These are phyloP conservation scores for Pholiota conissans DNA, from an alignment of 768 basidiomycete species.

Conservation along the genomic window DNA sequence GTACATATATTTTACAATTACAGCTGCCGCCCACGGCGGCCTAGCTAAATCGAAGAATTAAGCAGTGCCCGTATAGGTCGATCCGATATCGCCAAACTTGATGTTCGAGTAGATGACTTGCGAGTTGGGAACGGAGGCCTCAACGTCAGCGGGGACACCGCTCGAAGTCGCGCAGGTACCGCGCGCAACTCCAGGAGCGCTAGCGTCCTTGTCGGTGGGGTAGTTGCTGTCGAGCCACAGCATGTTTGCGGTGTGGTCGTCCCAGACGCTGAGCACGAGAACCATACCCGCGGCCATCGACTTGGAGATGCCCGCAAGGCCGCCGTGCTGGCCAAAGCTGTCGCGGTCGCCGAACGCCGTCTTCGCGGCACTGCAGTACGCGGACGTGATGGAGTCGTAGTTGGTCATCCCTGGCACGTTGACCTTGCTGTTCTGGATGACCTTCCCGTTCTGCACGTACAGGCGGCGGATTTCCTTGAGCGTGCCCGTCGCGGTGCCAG, in stretches of 20 bases:
- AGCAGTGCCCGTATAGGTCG: slow-evolving; percentile 8
- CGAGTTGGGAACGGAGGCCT: slow-evolving; percentile 10
- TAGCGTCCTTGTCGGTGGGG: slow-evolving; percentile 22
- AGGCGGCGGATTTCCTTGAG: slow-evolving; percentile 21
- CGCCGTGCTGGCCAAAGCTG: slow-evolving; percentile 18
- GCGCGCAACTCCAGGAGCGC: slow-evolving; percentile 20
- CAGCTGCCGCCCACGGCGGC: not conserved
- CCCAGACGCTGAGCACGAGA: slow-evolving; percentile 36
- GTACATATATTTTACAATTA: not conserved
- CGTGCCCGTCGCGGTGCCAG: slow-evolving; percentile 19
- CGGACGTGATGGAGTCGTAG: slow-evolving; percentile 16
- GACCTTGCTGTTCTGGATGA: slow-evolving; percentile 21
- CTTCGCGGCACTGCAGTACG: slow-evolving; percentile 17
- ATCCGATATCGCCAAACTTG: slow-evolving; percentile 21
- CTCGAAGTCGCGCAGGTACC: slow-evolving; percentile 20
- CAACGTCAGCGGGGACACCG: slow-evolving; percentile 15
- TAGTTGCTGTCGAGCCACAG: slow-evolving; percentile 43
- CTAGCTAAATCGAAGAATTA: not conserved
- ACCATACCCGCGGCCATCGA: slow-evolving; percentile 31
- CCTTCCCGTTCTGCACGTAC: slow-evolving; percentile 21
- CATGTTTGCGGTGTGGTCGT: slow-evolving; percentile 33
- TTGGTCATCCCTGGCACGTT: slow-evolving; percentile 15
- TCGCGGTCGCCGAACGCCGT: slow-evolving; percentile 17
- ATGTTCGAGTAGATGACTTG: slow-evolving; percentile 24
- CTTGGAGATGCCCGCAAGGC: slow-evolving; percentile 17